Percentiles rank a stretch among this genome's conserved stretches.
Conservation (phyloP, 305 asterid genomes). For the Nicotiana rustica region DNA sequence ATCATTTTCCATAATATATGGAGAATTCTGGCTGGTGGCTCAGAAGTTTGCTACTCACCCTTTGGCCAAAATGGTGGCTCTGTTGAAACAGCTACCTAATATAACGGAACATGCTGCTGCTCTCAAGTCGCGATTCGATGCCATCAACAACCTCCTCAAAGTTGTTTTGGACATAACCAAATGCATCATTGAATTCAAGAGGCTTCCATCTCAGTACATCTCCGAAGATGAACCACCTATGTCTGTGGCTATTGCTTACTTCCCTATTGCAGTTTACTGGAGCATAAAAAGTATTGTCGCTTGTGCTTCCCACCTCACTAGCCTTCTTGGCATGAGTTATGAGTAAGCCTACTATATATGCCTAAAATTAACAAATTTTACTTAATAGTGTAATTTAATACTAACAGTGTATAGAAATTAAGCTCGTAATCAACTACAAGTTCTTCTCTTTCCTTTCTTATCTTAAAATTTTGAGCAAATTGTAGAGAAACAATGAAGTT, state of each 20-base stretch:
- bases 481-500: neutral
- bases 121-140: slow-evolving; percentile 62
- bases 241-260: slow-evolving; percentile 50
- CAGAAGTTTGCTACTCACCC: slow-evolving; percentile 60
- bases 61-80: slow-evolving; percentile 69
- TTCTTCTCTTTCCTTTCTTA: neutral
- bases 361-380: too few relatives aligned
- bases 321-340: slow-evolving; percentile 55
- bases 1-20: slow-evolving; percentile 70
- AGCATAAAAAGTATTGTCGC: slow-evolving; percentile 71
- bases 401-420: too few relatives aligned
- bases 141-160: slow-evolving; percentile 60
- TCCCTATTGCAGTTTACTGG: slow-evolving; percentile 85
- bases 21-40: slow-evolving; percentile 82
- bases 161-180: slow-evolving; percentile 65
- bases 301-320: slow-evolving; percentile 66
- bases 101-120: slow-evolving; percentile 51
- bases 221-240: slow-evolving; percentile 60
- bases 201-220: slow-evolving; percentile 68
- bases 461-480: neutral
- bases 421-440: neutral
- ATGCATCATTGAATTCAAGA: slow-evolving; percentile 60
- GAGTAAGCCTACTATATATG: slow-evolving; percentile 52
- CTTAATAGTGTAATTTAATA: too few relatives aligned
- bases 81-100: slow-evolving; percentile 70